A percentile compares a stretch with the other conserved stretches of the same genome.
Evolutionary conservation across 495 filamentous ascomycete species (phyloP).

Genomic region (Sordaria brevicollis): DNA sequence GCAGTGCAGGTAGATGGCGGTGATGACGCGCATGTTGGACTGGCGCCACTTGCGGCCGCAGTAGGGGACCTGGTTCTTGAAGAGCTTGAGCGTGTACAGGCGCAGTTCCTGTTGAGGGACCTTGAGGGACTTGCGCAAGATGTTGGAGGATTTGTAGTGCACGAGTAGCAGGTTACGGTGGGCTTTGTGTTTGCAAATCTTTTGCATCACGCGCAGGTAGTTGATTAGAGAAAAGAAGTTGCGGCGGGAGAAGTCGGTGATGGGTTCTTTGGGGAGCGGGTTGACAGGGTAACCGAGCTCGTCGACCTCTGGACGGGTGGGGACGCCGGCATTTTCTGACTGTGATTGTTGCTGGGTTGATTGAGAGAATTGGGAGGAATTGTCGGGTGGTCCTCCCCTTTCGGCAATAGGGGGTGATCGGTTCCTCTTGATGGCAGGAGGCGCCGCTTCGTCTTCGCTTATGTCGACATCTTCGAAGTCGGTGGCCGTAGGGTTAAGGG

Average conservation of each 20-base stretch:
- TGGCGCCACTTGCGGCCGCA: slow-evolving; percentile 98
- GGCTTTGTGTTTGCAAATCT: slow-evolving; percentile 87
- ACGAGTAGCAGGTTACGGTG: slow-evolving; percentile 90
- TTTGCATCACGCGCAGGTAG: slow-evolving; percentile 89
- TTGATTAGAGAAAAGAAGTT: slow-evolving; percentile 93
- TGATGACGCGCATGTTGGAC: slow-evolving; percentile 97
- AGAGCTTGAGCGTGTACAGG: slow-evolving; percentile 91
- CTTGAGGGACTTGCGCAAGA: slow-evolving; percentile 80
- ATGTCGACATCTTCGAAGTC: slow-evolving; percentile 25
- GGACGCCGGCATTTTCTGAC: slow-evolving; percentile 41
- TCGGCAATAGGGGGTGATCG: slow-evolving; percentile 30
- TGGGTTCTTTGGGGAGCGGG: slow-evolving; percentile 59
- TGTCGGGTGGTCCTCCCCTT: neutral
- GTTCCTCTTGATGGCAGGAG: slow-evolving; percentile 63
- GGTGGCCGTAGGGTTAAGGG: slow-evolving; percentile 15
- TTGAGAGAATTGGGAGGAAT: neutral
- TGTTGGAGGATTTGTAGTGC: slow-evolving; percentile 84
- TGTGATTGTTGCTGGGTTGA: neutral
- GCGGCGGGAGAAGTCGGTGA: slow-evolving; percentile 83
- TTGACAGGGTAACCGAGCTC: slow-evolving; percentile 70
- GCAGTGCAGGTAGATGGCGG: slow-evolving; percentile 88
- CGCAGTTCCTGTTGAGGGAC: slow-evolving; percentile 80
- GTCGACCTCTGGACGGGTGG: slow-evolving; percentile 68
- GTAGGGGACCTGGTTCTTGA: slow-evolving; percentile 96
- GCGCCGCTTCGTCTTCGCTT: slow-evolving; percentile 63